Conservation (phyloP, 148 eudicot genomes). For the Drosera capensis region DNA sequence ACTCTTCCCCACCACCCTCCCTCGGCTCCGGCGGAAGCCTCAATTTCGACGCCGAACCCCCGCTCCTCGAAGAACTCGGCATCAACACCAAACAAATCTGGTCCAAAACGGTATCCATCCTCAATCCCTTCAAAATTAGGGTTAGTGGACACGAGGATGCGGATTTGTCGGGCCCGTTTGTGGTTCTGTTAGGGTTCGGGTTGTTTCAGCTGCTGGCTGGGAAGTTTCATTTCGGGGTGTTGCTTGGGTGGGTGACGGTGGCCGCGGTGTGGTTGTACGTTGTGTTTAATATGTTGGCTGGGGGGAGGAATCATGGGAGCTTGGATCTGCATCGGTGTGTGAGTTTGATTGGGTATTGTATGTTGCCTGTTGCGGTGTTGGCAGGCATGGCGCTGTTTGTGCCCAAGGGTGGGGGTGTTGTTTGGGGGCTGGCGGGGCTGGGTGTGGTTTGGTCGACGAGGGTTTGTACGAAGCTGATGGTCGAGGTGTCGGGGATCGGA, state of each 20-base stretch:
- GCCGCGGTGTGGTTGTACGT: constrained; percentile 45
- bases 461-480: constrained; percentile 45
- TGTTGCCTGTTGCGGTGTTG: constrained; percentile 50
- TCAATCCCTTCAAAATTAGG: constrained; percentile 36
- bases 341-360: constrained; percentile 48
- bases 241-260: constrained; percentile 64
- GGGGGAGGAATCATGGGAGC: constrained; percentile 41
- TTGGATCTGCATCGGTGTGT: constrained; percentile 55
- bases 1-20: constrained; percentile 22
- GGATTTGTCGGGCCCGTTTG: constrained; percentile 59
- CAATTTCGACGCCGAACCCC: constrained; percentile 50
- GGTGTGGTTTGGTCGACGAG: constrained; percentile 51
- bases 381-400: constrained; percentile 40
- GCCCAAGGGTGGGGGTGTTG: constrained; percentile 37
- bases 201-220: constrained; percentile 65
- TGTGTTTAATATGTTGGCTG: constrained; percentile 65
- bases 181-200: constrained; percentile 41
- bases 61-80: constrained; percentile 53
- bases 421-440: constrained; percentile 25
- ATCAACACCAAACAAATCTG: constrained; percentile 42
- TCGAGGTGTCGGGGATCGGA: constrained; percentile 46
- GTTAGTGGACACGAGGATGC: constrained; percentile 40
- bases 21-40: constrained; percentile 9
- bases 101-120: constrained; percentile 34
- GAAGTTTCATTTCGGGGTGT: constrained; percentile 57